Evolutionary conservation across 805 yeast species (phyloP).

Genomic region (Saturnispora bothae): DNA sequence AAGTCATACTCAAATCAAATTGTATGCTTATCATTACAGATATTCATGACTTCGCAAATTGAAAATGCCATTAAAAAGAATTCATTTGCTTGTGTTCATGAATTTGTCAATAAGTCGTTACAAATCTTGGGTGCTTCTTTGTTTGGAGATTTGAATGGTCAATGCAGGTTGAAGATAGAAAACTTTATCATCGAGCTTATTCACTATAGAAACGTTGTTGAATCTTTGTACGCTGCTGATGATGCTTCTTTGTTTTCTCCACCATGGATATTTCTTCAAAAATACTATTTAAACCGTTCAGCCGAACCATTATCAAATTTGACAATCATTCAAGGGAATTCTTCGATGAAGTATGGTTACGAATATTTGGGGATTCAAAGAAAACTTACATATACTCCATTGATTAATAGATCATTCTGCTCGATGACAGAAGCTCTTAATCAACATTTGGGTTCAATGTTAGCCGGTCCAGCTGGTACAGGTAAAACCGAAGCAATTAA

Average conservation of each 20-base stretch:
- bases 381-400: conserved; percentile 65
- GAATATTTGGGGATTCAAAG: conserved; percentile 74
- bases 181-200: conserved; percentile 56
- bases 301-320: conserved; percentile 24
- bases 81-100: neutral
- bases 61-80: conserved; percentile 19
- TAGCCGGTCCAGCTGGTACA: conserved; percentile 95
- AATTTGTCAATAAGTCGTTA: neutral
- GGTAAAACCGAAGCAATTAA: conserved; percentile 92
- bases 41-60: conserved; percentile 40
- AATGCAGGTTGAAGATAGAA: conserved; percentile 40
- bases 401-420: conserved; percentile 51
- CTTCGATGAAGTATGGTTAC: conserved; percentile 54
- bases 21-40: conserved; percentile 41
- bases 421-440: conserved; percentile 66
- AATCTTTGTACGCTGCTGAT: conserved; percentile 2
- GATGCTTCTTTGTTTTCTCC: conserved; percentile 15
- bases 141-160: conserved; percentile 16
- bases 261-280: conserved; percentile 44
- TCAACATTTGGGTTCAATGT: conserved; percentile 75
- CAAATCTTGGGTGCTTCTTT: neutral
- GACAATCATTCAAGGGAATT: conserved; percentile 41
- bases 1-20: conserved; percentile 45
- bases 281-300: conserved; percentile 31
- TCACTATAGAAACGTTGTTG: conserved; percentile 40